Conservation (phyloP, 176 grass and related monocot species). For the Oryza longistaminata region DNA sequence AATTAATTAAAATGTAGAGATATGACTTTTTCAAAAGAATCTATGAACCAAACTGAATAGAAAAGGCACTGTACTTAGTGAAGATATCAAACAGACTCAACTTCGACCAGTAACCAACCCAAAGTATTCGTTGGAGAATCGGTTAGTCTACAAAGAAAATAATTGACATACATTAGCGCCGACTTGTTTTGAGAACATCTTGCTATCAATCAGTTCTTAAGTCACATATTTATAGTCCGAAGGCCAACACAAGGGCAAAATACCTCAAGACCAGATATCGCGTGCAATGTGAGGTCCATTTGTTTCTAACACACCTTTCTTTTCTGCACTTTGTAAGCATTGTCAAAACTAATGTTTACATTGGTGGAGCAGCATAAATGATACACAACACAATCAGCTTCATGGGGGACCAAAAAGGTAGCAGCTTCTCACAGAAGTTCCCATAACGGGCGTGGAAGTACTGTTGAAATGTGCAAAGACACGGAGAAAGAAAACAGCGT, state of each 20-base stretch:
- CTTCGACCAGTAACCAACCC: constrained; percentile 96
- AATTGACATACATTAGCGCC: constrained; percentile 23
- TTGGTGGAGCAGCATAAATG: not conserved
- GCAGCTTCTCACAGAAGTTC: constrained; percentile 76
- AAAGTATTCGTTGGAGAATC: constrained; percentile 90
- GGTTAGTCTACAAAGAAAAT: constrained; percentile 67
- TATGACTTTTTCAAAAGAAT: too few relatives aligned
- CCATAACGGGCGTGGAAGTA: constrained; percentile 77
- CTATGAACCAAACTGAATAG: not conserved
- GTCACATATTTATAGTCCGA: not conserved
- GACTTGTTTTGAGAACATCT: constrained; percentile 11
- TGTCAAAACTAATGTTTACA: not conserved
- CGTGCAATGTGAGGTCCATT: constrained; percentile 85
- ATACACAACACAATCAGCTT: not conserved
- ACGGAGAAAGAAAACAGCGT: not conserved
- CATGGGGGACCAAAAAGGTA: not conserved
- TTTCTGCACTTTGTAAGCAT: constrained; percentile 56
- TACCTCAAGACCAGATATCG: constrained; percentile 94
- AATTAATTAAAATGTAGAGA: not conserved
- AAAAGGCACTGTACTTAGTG: constrained; percentile 49
- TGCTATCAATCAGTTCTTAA: not conserved
- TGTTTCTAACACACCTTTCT: constrained; percentile 86
- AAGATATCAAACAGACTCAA: constrained; percentile 86
- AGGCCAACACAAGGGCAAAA: constrained; percentile 4
- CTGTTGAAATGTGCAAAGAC: constrained; percentile 38